phyloP scores from a whole-genome alignment of 768 basidiomycete species.

The Dioszegia aurantiaca region DNA sequence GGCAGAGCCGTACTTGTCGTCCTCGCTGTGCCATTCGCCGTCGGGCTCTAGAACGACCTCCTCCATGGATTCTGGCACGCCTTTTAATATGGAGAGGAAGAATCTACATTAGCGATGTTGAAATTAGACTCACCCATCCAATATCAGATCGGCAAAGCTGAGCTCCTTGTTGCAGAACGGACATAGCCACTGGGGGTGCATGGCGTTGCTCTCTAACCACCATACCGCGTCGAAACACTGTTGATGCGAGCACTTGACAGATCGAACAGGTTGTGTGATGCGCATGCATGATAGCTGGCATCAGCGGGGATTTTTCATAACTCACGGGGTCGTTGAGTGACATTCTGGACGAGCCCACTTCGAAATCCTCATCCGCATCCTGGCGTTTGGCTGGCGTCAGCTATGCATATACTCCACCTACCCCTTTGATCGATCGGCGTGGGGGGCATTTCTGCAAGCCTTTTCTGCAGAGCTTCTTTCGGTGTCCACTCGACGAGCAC shows the following conservation, averaged over 20 bases:
- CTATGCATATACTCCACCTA: conserved; percentile 41
- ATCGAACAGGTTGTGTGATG: conserved; percentile 78
- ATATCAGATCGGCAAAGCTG: conserved; percentile 74
- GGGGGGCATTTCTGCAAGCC: conserved; percentile 67
- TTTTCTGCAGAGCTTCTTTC: conserved; percentile 67
- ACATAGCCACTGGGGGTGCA: conserved; percentile 93
- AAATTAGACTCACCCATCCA: conserved; percentile 65
- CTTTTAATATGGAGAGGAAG: conserved; percentile 76
- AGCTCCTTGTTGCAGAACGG: conserved; percentile 84
- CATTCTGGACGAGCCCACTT: conserved; percentile 84
- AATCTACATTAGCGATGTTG: conserved; percentile 59
- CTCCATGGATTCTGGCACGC: conserved; percentile 74
- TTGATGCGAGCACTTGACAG: conserved; percentile 78
- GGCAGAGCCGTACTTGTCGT: conserved; percentile 75
- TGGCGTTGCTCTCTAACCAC: conserved; percentile 93
- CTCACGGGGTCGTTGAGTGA: conserved; percentile 90
- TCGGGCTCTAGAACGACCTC: conserved; percentile 91
- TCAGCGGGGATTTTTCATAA: conserved; percentile 14
- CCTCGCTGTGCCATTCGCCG: conserved; percentile 91
- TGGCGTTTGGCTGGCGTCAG: conserved; percentile 64
- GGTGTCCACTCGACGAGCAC: conserved; percentile 77
- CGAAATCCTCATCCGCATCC: conserved; percentile 80
- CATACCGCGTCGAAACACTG: conserved; percentile 94
- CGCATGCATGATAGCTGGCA: conserved; percentile 78
- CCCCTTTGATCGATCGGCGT: conserved; percentile 60